Conservation (phyloP, 306 rosid species). For the Crotalaria pallida region DNA sequence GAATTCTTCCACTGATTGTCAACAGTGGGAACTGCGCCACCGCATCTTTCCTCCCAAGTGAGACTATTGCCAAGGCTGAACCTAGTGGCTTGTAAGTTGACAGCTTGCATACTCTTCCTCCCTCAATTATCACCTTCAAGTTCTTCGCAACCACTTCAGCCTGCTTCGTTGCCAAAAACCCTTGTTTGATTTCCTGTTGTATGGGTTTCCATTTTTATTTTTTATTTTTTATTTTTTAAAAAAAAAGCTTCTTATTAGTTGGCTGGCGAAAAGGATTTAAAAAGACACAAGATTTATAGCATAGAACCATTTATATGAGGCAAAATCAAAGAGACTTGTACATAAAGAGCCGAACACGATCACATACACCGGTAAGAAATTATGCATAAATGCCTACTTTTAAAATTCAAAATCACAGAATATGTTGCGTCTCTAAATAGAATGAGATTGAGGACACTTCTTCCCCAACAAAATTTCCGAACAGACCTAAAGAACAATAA, state of each 20-base stretch:
- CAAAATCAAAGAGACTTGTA: not conserved
- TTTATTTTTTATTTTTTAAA: no score
- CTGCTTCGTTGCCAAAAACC: conserved; percentile 63
- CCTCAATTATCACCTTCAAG: conserved; percentile 43
- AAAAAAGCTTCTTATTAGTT: conserved; percentile 3
- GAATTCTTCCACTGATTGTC: conserved; percentile 49
- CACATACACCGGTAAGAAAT: no score
- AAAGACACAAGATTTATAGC: not conserved
- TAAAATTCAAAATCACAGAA: no score
- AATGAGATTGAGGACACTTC: conserved; percentile 9
- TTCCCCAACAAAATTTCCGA: not conserved
- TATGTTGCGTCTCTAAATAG: not conserved
- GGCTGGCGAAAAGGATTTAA: conserved; percentile 7
- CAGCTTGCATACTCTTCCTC: conserved; percentile 40
- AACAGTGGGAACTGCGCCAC: conserved; percentile 59
- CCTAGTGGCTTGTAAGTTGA: conserved; percentile 42
- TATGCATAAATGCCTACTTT: no score
- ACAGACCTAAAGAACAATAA: conserved; percentile 6
- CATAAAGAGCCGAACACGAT: no score
- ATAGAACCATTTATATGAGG: not conserved
- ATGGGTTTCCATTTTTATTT: conserved; percentile 12
- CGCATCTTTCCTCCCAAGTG: conserved; percentile 69
- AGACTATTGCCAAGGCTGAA: conserved; percentile 45
- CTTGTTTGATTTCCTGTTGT: conserved; percentile 72
- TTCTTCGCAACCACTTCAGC: conserved; percentile 63